A percentile compares a stretch with the other conserved stretches of the same genome.
Conservation (phyloP, 2,329 filamentous ascomycete species). For the Sphaerostilbella broomeana region DNA sequence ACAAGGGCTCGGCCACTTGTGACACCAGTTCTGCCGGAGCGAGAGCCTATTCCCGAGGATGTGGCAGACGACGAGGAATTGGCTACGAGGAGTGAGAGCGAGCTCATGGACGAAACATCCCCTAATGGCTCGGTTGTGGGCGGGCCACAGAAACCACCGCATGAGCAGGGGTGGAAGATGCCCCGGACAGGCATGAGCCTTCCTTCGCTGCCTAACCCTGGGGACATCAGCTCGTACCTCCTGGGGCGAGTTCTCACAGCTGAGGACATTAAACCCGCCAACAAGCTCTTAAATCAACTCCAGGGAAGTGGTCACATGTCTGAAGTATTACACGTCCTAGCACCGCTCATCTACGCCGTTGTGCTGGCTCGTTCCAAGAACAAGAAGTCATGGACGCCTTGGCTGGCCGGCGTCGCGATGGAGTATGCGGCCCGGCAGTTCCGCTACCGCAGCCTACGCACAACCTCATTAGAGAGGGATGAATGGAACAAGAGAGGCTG, state of each 20-base stretch:
- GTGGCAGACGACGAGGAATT: conserved; percentile 40
- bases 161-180: conserved; percentile 73
- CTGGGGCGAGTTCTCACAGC: conserved; percentile 86
- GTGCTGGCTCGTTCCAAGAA: conserved; percentile 67
- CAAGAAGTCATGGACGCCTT: conserved; percentile 82
- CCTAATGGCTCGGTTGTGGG: conserved; percentile 19
- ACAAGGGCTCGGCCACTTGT: conserved; percentile 79
- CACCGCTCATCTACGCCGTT: conserved; percentile 79
- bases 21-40: conserved; percentile 76
- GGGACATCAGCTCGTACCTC: conserved; percentile 81
- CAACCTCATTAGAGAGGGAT: conserved; percentile 82
- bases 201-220: conserved; percentile 71
- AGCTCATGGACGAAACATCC: conserved; percentile 36
- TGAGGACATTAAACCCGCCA: conserved; percentile 92
- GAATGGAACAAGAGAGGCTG: conserved; percentile 84
- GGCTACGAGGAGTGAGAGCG: conserved; percentile 35
- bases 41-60: conserved; percentile 65
- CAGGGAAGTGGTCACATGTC: conserved; percentile 68
- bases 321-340: conserved; percentile 85
- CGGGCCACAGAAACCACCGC: conserved; percentile 25
- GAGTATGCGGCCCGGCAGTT: conserved; percentile 89
- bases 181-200: conserved; percentile 85
- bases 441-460: conserved; percentile 64
- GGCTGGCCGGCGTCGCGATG: conserved; percentile 77
- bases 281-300: conserved; percentile 75